Percentiles rank a stretch among this genome's conserved stretches.
phyloP scores from a whole-genome alignment of 2,329 filamentous ascomycete species.

The Sphaerulina musiva region DNA sequence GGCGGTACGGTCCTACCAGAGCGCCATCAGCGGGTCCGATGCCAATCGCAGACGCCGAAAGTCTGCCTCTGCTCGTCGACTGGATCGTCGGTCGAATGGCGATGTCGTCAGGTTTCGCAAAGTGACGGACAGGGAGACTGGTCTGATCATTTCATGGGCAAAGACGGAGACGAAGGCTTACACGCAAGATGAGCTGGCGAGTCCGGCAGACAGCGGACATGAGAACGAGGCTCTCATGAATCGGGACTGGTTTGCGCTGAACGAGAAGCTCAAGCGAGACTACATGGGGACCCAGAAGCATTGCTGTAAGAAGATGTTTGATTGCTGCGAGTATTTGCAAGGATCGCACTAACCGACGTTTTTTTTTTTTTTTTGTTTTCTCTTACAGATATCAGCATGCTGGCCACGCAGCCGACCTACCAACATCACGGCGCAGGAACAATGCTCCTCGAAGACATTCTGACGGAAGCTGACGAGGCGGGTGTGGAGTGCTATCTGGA shows the following conservation, averaged over 20 bases:
- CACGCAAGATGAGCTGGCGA: slow-evolving; percentile 24
- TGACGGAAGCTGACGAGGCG: slow-evolving; percentile 38
- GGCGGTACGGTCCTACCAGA: slow-evolving; percentile 21
- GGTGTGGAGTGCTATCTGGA: slow-evolving; percentile 40
- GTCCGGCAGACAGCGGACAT: slow-evolving; percentile 28
- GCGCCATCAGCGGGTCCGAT: slow-evolving; percentile 14
- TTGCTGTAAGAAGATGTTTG: slow-evolving; percentile 25
- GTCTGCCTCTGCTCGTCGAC: slow-evolving; percentile 6
- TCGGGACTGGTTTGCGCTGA: slow-evolving; percentile 32
- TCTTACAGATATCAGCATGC: slow-evolving; percentile 31
- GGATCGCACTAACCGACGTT: background rate
- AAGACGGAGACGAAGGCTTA: slow-evolving; percentile 30
- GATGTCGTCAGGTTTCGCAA: slow-evolving; percentile 24
- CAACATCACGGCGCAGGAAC: slow-evolving; percentile 39
- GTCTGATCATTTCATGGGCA: slow-evolving; percentile 30
- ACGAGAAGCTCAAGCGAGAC: slow-evolving; percentile 27
- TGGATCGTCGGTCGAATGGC: slow-evolving; percentile 10
- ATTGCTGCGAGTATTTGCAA: background rate
- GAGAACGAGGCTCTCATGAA: slow-evolving; percentile 31
- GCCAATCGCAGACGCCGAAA: slow-evolving; percentile 9
- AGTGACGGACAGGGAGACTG: slow-evolving; percentile 26
- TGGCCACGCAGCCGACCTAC: slow-evolving; percentile 38
- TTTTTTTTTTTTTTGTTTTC: background rate
- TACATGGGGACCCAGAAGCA: slow-evolving; percentile 28
- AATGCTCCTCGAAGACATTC: slow-evolving; percentile 37